A percentile compares a stretch with the other conserved stretches of the same genome.
Conservation (phyloP, 2,329 filamentous ascomycete species). For the Nothopassalora personata region DNA sequence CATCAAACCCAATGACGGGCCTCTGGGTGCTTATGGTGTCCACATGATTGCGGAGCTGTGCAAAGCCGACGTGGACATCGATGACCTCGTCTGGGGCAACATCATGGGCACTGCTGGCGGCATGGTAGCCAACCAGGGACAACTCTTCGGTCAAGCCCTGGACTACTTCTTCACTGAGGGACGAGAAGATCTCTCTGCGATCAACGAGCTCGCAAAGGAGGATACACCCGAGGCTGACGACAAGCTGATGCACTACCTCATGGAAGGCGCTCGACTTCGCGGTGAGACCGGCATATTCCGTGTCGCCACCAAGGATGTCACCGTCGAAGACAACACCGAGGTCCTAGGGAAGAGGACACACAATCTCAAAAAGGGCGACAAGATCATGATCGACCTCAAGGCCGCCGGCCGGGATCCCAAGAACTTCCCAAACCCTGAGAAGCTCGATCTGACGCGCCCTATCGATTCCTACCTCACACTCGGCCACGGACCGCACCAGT, state of each 20-base stretch:
- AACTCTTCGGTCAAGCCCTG: conserved; percentile 53
- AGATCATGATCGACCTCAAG: conserved; percentile 41
- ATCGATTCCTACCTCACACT: conserved; percentile 43
- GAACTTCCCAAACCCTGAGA: conserved; percentile 40
- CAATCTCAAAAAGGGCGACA: conserved; percentile 35
- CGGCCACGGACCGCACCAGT: conserved; percentile 40
- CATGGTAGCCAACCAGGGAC: conserved; percentile 53
- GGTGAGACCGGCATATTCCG: conserved; percentile 42
- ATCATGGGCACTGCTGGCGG: conserved; percentile 54
- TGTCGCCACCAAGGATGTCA: conserved; percentile 30
- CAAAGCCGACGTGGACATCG: conserved; percentile 38
- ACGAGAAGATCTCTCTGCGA: conserved; percentile 42
- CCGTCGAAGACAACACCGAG: conserved; percentile 31
- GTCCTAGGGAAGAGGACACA: conserved; percentile 22
- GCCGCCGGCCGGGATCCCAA: conserved; percentile 38
- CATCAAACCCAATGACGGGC: conserved; percentile 35
- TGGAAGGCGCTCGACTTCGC: conserved; percentile 40
- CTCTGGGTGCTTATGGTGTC: conserved; percentile 49
- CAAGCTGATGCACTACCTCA: conserved; percentile 47
- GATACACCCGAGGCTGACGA: conserved; percentile 44
- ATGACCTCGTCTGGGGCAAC: conserved; percentile 53
- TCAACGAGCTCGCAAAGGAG: conserved; percentile 44
- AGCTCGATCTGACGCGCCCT: conserved; percentile 35
- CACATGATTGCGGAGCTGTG: conserved; percentile 53
- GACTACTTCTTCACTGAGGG: conserved; percentile 53